Evolutionary conservation across 1,284 basidiomycete genomes (phyloP).

Genomic region (Puccinia coronata): DNA sequence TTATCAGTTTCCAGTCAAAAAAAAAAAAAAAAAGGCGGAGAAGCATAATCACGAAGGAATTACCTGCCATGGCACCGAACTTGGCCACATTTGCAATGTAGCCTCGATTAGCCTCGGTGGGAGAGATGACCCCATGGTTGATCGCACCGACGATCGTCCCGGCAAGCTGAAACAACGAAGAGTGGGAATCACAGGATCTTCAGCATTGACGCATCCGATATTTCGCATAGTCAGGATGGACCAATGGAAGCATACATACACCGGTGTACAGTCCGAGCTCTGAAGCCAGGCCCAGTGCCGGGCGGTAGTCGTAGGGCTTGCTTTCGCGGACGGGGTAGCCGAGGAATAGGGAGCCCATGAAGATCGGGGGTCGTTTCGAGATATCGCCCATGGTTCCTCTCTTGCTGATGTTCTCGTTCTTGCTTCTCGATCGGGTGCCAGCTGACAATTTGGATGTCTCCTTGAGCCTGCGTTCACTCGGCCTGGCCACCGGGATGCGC

Average conservation of each 20-base stretch:
- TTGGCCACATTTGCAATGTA: constrained; percentile 29
- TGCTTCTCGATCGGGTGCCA: not conserved
- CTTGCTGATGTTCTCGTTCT: not conserved
- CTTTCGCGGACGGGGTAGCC: constrained; percentile 19
- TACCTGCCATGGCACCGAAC: constrained; percentile 45
- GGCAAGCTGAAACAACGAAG: constrained; percentile 15
- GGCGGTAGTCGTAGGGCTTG: constrained; percentile 34
- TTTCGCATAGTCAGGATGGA: no score
- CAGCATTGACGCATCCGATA: no score
- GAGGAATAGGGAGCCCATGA: constrained; percentile 48
- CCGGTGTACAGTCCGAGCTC: constrained; percentile 39
- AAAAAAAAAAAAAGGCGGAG: not conserved
- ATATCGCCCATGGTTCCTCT: constrained; percentile 43
- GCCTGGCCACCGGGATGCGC: no score
- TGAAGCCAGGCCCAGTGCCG: constrained; percentile 24
- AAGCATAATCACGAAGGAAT: not conserved
- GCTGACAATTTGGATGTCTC: not conserved
- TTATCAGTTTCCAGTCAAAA: no score
- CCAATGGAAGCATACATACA: constrained; percentile 23
- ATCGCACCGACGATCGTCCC: constrained; percentile 42
- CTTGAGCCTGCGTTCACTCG: no score
- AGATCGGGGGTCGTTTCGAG: constrained; percentile 42
- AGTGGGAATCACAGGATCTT: not conserved
- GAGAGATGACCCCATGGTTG: constrained; percentile 46
- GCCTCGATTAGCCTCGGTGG: constrained; percentile 43